Evolutionary conservation across 2,329 filamentous ascomycete species (phyloP), one percentile per base, ranked within the genome.

Genomic region (Ciborinia camelliae): DNA sequence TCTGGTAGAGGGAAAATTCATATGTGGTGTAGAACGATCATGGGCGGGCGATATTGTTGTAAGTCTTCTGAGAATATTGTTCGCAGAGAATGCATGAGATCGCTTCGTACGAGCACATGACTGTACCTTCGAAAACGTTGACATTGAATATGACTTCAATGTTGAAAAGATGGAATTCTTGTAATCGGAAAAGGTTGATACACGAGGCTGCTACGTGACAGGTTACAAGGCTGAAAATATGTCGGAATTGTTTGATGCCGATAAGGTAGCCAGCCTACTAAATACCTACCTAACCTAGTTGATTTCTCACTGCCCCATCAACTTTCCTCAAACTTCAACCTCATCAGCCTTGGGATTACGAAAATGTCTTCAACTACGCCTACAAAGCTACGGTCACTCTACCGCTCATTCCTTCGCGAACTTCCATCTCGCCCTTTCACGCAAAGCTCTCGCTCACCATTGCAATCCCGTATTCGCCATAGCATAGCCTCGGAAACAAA

Each of bases 381-480:
- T 68, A 76, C 84, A 48, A 79, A 81, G 47, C 76, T 90, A 50
- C 91, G 91, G 73, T 86, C 91, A 43, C 83, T 97, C 75, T 98
- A 98, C 83, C 91, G 94, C 73, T 85, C 89, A 50, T 82, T 97
- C 74, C 86, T 98, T 64, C 92, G 94, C 77, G 92, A 97, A 80
- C 87, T 97, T 10, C 94, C 94, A 1, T 85, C 89, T 9, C 88
- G 88, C 7, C 81, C 81, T 84, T 68, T 78, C 80, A 65, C 71
- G 23, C 65, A 70, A 65, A 72, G 78, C 66, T 78, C 81, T 30
- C 87, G 88, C 47, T 89, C 91, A 0, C 85, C 87, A 2, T 79
- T 96, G 18, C 90, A 94, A 77, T 76, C 81, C 64, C 86, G 85
- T 61, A 84, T 96, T 69, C 90, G 90, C 73, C 76, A 81, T 47